Conservation (phyloP, 176 grass and related monocot species). For the Aegilops bicornis region DNA sequence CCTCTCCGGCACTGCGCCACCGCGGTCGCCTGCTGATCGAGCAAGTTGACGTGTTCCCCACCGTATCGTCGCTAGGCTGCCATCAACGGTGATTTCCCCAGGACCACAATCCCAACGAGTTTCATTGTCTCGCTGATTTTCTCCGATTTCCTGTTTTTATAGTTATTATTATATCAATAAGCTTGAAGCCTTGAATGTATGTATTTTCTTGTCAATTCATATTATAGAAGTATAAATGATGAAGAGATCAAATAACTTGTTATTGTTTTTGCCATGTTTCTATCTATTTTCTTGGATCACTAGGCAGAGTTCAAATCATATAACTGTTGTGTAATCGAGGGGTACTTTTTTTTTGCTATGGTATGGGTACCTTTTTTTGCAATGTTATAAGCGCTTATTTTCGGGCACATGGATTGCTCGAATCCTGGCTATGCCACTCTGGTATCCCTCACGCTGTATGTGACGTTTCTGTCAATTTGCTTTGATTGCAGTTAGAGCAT, state of each 20-base stretch:
- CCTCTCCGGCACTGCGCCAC: not conserved
- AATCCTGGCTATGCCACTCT: not conserved
- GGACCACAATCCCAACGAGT: conserved; percentile 4
- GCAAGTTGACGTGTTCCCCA: not conserved
- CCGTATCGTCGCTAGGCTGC: not conserved
- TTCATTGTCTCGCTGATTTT: not conserved
- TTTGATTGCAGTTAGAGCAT: conserved; percentile 32
- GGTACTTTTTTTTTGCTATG: not conserved
- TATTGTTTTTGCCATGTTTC: not conserved
- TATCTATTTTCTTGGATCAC: not conserved
- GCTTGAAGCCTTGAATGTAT: not conserved
- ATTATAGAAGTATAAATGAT: not conserved
- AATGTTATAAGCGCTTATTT: not conserved
- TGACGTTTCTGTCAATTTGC: not conserved
- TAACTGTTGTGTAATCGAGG: not conserved
- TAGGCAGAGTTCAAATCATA: not conserved
- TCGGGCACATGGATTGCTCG: not conserved
- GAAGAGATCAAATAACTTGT: not conserved
- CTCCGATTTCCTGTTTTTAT: not conserved
- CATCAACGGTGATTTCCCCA: not conserved
- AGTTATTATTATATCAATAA: not conserved
- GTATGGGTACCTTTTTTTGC: not conserved
- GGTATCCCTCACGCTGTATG: not conserved
- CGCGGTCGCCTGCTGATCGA: not conserved
- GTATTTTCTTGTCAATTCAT: not conserved